Conservation (phyloP, 2,329 filamentous ascomycete species). For the Monilinia polystroma region DNA sequence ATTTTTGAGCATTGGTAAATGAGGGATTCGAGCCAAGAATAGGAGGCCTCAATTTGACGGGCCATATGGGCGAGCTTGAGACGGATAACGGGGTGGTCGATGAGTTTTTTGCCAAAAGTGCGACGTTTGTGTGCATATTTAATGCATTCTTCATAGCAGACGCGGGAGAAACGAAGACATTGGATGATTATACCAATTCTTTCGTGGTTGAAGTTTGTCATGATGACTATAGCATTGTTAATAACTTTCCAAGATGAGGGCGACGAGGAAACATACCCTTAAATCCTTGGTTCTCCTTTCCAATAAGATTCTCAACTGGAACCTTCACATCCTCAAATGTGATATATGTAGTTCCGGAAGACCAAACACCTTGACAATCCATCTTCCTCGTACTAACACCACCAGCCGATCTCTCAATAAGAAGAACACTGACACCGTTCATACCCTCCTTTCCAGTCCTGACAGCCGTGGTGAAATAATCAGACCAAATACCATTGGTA, state of each 20-base stretch:
- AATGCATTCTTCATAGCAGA: slow-evolving; percentile 94
- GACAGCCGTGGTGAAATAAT: slow-evolving; percentile 97
- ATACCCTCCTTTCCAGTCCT: slow-evolving; percentile 85
- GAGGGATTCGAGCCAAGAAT: slow-evolving; percentile 94
- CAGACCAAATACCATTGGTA: slow-evolving; percentile 93
- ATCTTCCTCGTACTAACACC: slow-evolving; percentile 92
- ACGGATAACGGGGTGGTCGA: slow-evolving; percentile 95
- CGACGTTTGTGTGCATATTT: slow-evolving; percentile 97
- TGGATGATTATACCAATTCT: slow-evolving; percentile 99
- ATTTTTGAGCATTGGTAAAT: slow-evolving; percentile 92
- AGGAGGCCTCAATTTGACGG: slow-evolving; percentile 94
- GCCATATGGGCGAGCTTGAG: slow-evolving; percentile 99
- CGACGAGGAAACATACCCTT: slow-evolving; percentile 53
- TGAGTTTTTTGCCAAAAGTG: slow-evolving; percentile 95
- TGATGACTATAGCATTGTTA: slow-evolving; percentile 64
- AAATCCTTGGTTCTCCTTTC: slow-evolving; percentile 98
- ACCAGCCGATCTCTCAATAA: slow-evolving; percentile 81
- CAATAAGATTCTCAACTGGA: slow-evolving; percentile 96
- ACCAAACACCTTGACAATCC: slow-evolving; percentile 99
- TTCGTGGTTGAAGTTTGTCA: slow-evolving; percentile 99
- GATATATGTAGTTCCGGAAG: slow-evolving; percentile 91
- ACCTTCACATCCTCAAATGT: slow-evolving; percentile 99
- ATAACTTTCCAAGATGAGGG: slow-evolving; percentile 11
- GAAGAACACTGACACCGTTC: slow-evolving; percentile 86
- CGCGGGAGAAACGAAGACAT: slow-evolving; percentile 88